These are phyloP conservation scores for Inosperma sp. DNA, from an alignment of 768 basidiomycete genomes.

Conservation along the genomic window DNA sequence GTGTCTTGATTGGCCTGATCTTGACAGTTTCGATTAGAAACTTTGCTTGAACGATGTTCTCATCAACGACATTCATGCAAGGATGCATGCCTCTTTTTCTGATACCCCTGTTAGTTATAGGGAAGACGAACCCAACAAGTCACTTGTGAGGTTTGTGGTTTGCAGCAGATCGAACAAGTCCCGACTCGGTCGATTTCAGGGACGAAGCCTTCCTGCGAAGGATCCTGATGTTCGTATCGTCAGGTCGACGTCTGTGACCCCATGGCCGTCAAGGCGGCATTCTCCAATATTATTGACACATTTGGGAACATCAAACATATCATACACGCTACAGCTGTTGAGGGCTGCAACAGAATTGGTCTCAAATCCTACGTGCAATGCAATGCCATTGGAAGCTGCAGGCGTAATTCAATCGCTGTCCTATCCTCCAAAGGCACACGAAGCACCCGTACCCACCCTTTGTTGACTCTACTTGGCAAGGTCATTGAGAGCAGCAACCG, in stretches of 20 bases:
- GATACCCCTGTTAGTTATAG: slow-evolving; percentile 24
- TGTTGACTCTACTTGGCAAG: slow-evolving; percentile 30
- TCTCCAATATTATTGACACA: slow-evolving; percentile 18
- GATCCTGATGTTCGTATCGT: slow-evolving; percentile 20
- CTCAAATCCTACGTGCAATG: slow-evolving; percentile 26
- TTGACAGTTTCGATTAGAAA: slow-evolving; percentile 2
- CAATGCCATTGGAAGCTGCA: slow-evolving; percentile 16
- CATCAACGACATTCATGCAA: slow-evolving; percentile 17
- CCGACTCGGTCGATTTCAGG: slow-evolving; percentile 18
- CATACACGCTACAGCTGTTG: slow-evolving; percentile 24
- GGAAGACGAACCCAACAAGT: slow-evolving; percentile 14
- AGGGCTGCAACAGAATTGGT: slow-evolving; percentile 15
- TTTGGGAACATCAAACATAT: slow-evolving; percentile 27
- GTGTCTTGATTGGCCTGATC: slow-evolving; percentile 21
- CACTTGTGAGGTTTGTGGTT: slow-evolving; percentile 22
- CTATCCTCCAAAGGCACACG: slow-evolving; percentile 14
- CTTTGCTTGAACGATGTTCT: slow-evolving; percentile 14
- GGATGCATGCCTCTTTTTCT: slow-evolving; percentile 13
- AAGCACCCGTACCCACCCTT: slow-evolving; percentile 14
- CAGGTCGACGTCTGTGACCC: slow-evolving; percentile 27
- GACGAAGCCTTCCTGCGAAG: slow-evolving; percentile 15
- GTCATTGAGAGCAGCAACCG: slow-evolving; percentile 10
- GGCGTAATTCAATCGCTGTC: slow-evolving; percentile 13
- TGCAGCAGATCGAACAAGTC: slow-evolving; percentile 16
- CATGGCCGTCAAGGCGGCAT: slow-evolving; percentile 16